These are phyloP conservation scores for Orbilia blumenaviensis DNA, from an alignment of 2,329 filamentous ascomycete genomes.

Conservation along the genomic window DNA sequence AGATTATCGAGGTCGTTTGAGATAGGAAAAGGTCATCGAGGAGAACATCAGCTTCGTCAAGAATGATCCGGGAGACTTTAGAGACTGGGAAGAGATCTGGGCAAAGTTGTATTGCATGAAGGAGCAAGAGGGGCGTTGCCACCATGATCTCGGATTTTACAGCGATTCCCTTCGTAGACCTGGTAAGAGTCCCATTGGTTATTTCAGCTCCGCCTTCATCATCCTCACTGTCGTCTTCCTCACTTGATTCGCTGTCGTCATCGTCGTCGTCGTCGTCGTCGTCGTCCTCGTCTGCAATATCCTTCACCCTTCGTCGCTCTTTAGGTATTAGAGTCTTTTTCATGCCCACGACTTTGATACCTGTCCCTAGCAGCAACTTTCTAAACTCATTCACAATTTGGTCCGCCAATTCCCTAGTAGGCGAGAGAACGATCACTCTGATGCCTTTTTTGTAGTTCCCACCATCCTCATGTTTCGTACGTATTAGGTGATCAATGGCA, in stretches of 20 bases:
- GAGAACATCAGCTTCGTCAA: constrained; percentile 95
- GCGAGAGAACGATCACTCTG: constrained; percentile 76
- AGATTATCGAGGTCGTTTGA: constrained; percentile 76
- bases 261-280: constrained; percentile 59
- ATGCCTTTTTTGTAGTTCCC: constrained; percentile 65
- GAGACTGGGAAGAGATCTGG: constrained; percentile 67
- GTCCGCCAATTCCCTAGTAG: constrained; percentile 78
- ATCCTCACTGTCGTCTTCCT: constrained; percentile 59
- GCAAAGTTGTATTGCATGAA: constrained; percentile 72
- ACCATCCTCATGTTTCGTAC: constrained; percentile 65
- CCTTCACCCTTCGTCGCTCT: constrained; percentile 36
- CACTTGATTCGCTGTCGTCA: constrained; percentile 56
- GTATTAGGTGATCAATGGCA: constrained; percentile 72
- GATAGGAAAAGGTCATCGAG: constrained; percentile 89
- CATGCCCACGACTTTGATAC: constrained; percentile 81
- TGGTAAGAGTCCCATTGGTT: constrained; percentile 33
- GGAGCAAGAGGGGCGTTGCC: constrained; percentile 79
- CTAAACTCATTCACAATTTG: constrained; percentile 87
- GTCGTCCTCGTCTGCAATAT: constrained; percentile 57
- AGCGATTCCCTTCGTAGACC: constrained; percentile 59
- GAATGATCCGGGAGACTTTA: constrained; percentile 75
- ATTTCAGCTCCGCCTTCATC: constrained; percentile 60
- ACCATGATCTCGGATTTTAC: constrained; percentile 82
- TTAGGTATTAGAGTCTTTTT: constrained; percentile 74
- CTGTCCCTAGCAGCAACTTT: constrained; percentile 80